Base-by-base conservation (phyloP, 2,329 filamentous ascomycete species). In the Clonostachys chloroleuca region DNA sequence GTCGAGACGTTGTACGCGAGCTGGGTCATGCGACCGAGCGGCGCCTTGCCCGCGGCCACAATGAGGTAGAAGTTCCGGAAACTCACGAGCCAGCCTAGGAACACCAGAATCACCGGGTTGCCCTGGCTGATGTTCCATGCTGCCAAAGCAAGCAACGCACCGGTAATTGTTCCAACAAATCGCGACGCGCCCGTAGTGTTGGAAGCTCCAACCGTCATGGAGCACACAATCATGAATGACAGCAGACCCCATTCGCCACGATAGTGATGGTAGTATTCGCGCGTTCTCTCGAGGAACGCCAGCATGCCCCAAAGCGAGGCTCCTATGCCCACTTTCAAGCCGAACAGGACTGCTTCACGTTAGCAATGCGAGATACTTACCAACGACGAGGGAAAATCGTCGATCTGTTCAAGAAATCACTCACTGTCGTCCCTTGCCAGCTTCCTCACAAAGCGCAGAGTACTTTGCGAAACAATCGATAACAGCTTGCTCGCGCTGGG, bases 1-100 rank as follows among this genome's bases (percentile, higher is more conserved):
- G 91, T 90, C n/a, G 89, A 92, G 40, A 99, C 84, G 60, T 99
- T 99, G 74, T 97, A 99, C 1, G 92, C 95, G 42, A 99, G 79
- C 61, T 97, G 81, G 52, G 95, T 95, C 62, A 96, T 97, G 46
- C 94, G 85, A 40, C 92, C 92, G 67, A 97, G 86, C 1, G 92
- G 91, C 0, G 89, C 92, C 63, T 92, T 92, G 41, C 87, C 85
- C 59, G 84, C 79, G 30, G 86, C 88, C 46, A 97, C 73, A 54
- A 95, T 96, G 59, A 96, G 84, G 65, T 92, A 95, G 59, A 95
- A 95, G 56, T 89, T 94, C 61, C 84, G 86, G 34, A 92, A 75
- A 9, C 89, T 84, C 58, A 95, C 85, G 2, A 91, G 59, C 78
- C 87, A 92, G 24, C 94, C 92, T 44, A 95, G 80, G 49, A 92